Percentiles rank a stretch among this genome's conserved stretches.
These are phyloP conservation scores for Fusarium sp. DNA, from an alignment of 2,329 filamentous ascomycete genomes.

Conservation along the genomic window DNA sequence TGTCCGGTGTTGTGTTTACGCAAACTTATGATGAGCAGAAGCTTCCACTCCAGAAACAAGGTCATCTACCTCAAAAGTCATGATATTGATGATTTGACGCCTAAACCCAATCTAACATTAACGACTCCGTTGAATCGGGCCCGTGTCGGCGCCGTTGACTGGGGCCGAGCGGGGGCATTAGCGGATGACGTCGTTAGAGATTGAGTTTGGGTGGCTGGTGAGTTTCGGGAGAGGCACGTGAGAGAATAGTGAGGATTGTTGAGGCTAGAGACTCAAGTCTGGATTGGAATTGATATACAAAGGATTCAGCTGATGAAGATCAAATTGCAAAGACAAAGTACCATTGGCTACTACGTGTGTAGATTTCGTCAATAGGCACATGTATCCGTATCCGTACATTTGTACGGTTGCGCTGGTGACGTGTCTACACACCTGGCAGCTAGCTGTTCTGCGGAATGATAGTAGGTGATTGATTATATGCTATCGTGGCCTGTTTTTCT, in stretches of 20 bases:
- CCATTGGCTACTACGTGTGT: background rate
- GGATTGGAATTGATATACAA: background rate
- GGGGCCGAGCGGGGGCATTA: conserved; percentile 28
- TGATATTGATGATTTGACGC: conserved; percentile 7
- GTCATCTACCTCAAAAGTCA: conserved; percentile 13
- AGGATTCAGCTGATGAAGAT: background rate
- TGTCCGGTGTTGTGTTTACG: background rate
- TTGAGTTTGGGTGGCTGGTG: conserved; percentile 7
- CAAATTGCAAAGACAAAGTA: background rate
- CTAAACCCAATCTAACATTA: background rate
- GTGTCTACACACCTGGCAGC: background rate
- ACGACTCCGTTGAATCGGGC: conserved; percentile 10
- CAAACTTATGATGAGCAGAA: background rate
- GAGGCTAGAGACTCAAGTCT: background rate
- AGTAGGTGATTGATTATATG: background rate
- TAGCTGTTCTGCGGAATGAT: background rate
- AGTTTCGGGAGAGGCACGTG: background rate
- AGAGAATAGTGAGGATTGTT: background rate
- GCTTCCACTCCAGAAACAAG: background rate
- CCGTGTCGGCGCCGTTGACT: conserved; percentile 28
- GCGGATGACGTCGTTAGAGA: conserved; percentile 14
- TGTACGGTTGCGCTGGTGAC: background rate
- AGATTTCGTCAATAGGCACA: background rate
- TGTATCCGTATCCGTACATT: background rate
- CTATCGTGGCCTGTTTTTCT: background rate